Conservation (phyloP, 169 alveolate genomes). For the Cryptosporidium ryanae region DNA sequence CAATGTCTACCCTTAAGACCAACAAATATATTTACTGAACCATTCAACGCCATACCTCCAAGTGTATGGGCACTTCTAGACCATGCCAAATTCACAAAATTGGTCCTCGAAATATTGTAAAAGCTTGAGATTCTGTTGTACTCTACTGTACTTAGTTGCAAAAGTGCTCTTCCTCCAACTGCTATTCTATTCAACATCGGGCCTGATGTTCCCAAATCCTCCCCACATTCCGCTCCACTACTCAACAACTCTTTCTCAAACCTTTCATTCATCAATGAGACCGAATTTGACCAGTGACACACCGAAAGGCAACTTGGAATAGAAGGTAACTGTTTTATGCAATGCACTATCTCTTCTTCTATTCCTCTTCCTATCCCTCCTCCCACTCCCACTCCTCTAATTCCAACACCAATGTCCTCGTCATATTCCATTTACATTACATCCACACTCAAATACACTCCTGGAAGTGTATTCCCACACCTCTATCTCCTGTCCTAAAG, state of each 20-base stretch:
- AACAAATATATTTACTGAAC: slow-evolving; percentile 45
- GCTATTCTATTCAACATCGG: slow-evolving; percentile 53
- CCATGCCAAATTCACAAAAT: slow-evolving; percentile 62
- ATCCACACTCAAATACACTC: too few relatives aligned
- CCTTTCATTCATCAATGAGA: slow-evolving; percentile 12
- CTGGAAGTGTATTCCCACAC: too few relatives aligned
- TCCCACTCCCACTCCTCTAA: slow-evolving; percentile 15
- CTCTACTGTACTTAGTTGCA: slow-evolving; percentile 52
- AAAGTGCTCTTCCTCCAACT: slow-evolving; percentile 59
- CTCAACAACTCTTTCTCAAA: slow-evolving; percentile 16
- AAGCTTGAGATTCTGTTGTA: slow-evolving; percentile 28
- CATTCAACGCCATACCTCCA: slow-evolving; percentile 47
- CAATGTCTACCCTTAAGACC: slow-evolving; percentile 57
- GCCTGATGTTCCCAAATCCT: slow-evolving; percentile 6
- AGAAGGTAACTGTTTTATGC: slow-evolving; percentile 25
- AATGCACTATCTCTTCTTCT: slow-evolving; percentile 2
- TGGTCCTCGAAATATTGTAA: slow-evolving; percentile 54
- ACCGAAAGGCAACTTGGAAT: slow-evolving; percentile 66
- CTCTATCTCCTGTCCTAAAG: too few relatives aligned
- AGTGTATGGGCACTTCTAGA: slow-evolving; percentile 60
- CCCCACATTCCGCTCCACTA: not conserved
- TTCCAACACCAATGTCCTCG: not conserved
- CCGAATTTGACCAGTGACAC: slow-evolving; percentile 56
- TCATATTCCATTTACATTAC: slow-evolving; percentile 3
- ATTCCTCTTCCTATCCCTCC: slow-evolving; percentile 12